A percentile compares a stretch with the other conserved stretches of the same genome.
phyloP scores from a whole-genome alignment of 2,329 filamentous ascomycete species.

The Tolypocladium inflatum region DNA sequence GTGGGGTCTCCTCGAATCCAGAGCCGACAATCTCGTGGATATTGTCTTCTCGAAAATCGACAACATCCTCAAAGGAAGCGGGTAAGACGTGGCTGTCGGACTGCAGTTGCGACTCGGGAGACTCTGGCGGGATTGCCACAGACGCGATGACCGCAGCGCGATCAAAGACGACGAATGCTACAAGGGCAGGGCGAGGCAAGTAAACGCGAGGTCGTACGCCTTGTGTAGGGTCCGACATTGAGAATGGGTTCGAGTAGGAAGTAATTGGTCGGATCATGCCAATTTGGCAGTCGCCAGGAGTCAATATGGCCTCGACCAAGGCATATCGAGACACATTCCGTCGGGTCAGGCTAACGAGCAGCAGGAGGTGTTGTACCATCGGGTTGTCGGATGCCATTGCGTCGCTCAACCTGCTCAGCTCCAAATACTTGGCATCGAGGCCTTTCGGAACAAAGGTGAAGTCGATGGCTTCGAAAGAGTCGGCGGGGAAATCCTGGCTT shows the following conservation, averaged over 20 bases:
- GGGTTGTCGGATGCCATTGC: slow-evolving; percentile 40
- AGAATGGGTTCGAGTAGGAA: slow-evolving; percentile 48
- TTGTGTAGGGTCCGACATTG: slow-evolving; percentile 24
- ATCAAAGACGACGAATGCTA: slow-evolving; percentile 75
- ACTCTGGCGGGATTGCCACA: slow-evolving; percentile 55
- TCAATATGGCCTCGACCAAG: slow-evolving; percentile 62
- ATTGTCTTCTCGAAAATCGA: slow-evolving; percentile 64
- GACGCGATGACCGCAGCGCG: slow-evolving; percentile 71
- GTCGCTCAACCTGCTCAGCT: slow-evolving; percentile 41
- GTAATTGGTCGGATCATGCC: slow-evolving; percentile 60
- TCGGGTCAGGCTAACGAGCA: slow-evolving; percentile 49
- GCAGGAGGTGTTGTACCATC: slow-evolving; percentile 47
- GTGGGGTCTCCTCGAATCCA: slow-evolving; percentile 49
- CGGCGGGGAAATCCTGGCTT: slow-evolving; percentile 37
- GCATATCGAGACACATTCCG: slow-evolving; percentile 54
- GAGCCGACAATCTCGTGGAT: slow-evolving; percentile 55
- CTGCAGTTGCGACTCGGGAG: slow-evolving; percentile 68
- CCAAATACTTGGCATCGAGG: slow-evolving; percentile 37
- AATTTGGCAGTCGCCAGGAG: slow-evolving; percentile 42
- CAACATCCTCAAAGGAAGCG: slow-evolving; percentile 72
- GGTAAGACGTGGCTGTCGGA: slow-evolving; percentile 54
- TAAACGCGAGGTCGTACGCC: slow-evolving; percentile 54
- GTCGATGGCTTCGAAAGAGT: slow-evolving; percentile 67
- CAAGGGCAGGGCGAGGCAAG: slow-evolving; percentile 67
- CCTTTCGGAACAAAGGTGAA: slow-evolving; percentile 59